Base-by-base conservation (phyloP, 768 basidiomycete genomes). In the Agaricus bisporus region DNA sequence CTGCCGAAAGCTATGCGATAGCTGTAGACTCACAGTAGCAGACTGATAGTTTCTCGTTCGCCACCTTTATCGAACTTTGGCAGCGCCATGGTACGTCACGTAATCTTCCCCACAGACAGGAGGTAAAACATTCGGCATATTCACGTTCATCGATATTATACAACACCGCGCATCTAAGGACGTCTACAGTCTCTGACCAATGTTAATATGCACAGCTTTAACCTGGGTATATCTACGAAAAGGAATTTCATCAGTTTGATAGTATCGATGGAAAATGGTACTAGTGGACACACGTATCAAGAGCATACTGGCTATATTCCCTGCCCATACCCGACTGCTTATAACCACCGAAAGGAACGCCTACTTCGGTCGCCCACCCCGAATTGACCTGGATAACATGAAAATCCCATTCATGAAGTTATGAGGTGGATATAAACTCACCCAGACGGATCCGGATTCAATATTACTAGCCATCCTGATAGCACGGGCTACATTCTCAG, bases 311-410 rank as follows among this genome's bases (percentile, higher is more conserved):
- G 59, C 86, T 82, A 39, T 83, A 68, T 65, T 87, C 86, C 55
- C 85, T 73, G 11, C 86, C 86, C 54, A 87, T 77, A 54, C 85
- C 86, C 25, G 78, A 81, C 66, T 86, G 81, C 74, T 86, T 88
- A 75, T 73, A 88, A 38, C 86, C 85, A 49, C 85, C 83, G 63
- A 86, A 87, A 6, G 85, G 85, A 22, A 85, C 69, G 51, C 72
- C 66, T 7, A 75, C 63, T 22, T 58, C 62, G 74, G 73, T 32
- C n/a, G n/a, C n/a, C n/a, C n/a, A n/a, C n/a, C 64, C 62, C 49
- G 71, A 76, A 65, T 78, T 79, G 42, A 78, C 68, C 74, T 73
- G 57, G 14, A 10, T 4, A 1, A 42, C 38, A n/a, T 25, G 22
- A 62, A 26, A 1, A 60, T 63, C 41, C 42, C 82, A 66, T 79